Conservation (phyloP, 768 basidiomycete genomes). For the Lentinula guzmanii region DNA sequence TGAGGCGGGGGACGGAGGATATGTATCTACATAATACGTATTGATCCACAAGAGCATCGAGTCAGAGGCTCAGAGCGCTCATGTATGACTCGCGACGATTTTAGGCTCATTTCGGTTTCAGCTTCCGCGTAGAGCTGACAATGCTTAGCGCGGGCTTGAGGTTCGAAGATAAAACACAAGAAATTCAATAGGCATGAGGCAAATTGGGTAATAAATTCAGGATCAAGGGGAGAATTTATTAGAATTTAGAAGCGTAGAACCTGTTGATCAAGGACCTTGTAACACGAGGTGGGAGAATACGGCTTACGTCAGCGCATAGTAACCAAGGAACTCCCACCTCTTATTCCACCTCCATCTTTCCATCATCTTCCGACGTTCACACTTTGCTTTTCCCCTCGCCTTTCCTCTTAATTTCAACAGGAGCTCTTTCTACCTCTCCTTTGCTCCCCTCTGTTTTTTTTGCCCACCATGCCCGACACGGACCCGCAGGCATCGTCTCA, state of each 20-base stretch:
- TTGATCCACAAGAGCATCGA: too few relatives aligned
- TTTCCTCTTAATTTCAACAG: constrained; percentile 13
- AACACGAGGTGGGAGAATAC: background rate
- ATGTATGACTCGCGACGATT: too few relatives aligned
- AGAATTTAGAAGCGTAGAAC: background rate
- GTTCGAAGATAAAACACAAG: background rate
- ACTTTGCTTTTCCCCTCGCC: constrained; percentile 11
- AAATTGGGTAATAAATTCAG: background rate
- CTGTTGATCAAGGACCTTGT: background rate
- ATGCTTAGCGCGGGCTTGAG: too few relatives aligned
- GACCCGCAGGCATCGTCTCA: constrained; percentile 67
- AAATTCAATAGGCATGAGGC: background rate
- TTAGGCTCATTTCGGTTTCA: too few relatives aligned
- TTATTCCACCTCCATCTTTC: constrained; percentile 23
- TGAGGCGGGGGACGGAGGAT: too few relatives aligned
- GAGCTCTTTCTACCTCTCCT: constrained; percentile 15
- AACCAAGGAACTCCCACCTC: constrained; percentile 7
- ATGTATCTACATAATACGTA: too few relatives aligned
- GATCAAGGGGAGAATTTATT: background rate
- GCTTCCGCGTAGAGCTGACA: too few relatives aligned
- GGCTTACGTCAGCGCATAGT: background rate
- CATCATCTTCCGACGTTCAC: constrained; percentile 28
- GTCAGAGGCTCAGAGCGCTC: too few relatives aligned
- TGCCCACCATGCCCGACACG: constrained; percentile 31
- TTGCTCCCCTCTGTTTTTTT: constrained; percentile 12